phyloP scores from a whole-genome alignment of 2,329 filamentous ascomycete species.

The Trichoderma brevicompactum region DNA sequence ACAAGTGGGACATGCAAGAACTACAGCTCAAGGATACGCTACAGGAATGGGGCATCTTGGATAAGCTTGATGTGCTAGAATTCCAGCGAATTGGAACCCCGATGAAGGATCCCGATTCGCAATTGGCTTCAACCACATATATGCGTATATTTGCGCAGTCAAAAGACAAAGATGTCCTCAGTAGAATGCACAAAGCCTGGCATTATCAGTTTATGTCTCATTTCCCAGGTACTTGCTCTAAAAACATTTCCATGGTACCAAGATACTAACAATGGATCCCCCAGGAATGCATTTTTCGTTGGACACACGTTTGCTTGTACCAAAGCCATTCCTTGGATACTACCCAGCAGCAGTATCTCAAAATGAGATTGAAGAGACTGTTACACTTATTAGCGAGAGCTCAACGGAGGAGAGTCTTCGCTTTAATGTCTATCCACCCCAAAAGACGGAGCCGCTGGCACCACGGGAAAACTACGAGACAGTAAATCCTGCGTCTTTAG shows the following conservation, averaged over 20 bases:
- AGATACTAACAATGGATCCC: not conserved
- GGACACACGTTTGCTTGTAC: conserved; percentile 47
- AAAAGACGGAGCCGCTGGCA: conserved; percentile 30
- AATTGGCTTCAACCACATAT: conserved; percentile 50
- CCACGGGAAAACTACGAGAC: conserved; percentile 36
- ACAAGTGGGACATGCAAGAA: conserved; percentile 56
- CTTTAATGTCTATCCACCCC: conserved; percentile 32
- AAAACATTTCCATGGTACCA: not conserved
- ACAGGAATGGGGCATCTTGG: conserved; percentile 42
- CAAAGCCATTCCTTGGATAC: conserved; percentile 34
- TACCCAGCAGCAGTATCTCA: conserved; percentile 37
- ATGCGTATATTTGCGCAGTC: conserved; percentile 51
- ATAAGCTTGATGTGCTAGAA: conserved; percentile 55
- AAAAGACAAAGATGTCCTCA: conserved; percentile 36
- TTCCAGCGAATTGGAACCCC: conserved; percentile 48
- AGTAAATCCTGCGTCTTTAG: conserved; percentile 15
- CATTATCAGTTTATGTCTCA: conserved; percentile 45
- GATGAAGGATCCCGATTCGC: conserved; percentile 43
- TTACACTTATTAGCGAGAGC: conserved; percentile 31
- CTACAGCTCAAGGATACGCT: conserved; percentile 51
- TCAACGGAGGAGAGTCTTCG: conserved; percentile 16
- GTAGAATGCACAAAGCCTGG: conserved; percentile 39
- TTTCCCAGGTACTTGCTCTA: conserved; percentile 38
- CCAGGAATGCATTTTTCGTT: conserved; percentile 48
- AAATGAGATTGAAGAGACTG: conserved; percentile 40